phyloP scores from a whole-genome alignment of 768 basidiomycete genomes.

The Lactarius hengduanensis region DNA sequence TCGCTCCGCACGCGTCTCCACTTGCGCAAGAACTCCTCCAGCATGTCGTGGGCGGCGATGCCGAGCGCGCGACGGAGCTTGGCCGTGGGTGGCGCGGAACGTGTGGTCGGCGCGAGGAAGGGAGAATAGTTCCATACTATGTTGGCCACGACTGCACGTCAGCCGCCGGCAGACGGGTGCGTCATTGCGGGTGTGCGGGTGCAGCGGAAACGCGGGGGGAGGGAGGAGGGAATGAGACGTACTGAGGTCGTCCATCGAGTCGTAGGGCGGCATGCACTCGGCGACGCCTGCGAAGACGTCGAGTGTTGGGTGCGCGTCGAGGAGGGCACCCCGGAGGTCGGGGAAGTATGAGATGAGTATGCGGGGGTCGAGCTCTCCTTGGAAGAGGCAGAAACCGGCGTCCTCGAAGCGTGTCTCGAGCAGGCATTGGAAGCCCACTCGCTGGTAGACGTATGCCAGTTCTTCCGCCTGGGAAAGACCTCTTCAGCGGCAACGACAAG shows the following conservation, averaged over 20 bases:
- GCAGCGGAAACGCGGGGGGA: constrained; percentile 20
- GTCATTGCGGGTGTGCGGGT: constrained; percentile 31
- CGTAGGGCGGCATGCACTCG: constrained; percentile 65
- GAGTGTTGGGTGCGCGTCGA: constrained; percentile 51
- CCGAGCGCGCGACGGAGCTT: constrained; percentile 65
- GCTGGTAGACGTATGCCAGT: constrained; percentile 75
- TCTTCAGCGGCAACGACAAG: not conserved
- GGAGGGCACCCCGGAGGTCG: constrained; percentile 65
- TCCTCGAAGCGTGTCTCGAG: constrained; percentile 80
- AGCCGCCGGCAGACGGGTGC: constrained; percentile 56
- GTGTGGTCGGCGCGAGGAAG: constrained; percentile 70
- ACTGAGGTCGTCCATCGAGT: constrained; percentile 82
- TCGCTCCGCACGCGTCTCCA: constrained; percentile 49
- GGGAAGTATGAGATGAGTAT: constrained; percentile 79
- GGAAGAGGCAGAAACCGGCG: constrained; percentile 73
- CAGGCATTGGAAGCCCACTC: constrained; percentile 78
- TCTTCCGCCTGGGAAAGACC: constrained; percentile 52
- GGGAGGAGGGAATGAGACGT: constrained; percentile 43
- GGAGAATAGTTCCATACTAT: constrained; percentile 93
- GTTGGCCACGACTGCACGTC: constrained; percentile 78
- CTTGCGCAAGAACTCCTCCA: constrained; percentile 64
- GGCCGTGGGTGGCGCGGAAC: constrained; percentile 64
- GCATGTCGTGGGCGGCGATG: constrained; percentile 71
- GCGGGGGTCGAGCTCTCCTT: constrained; percentile 82
- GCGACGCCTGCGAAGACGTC: constrained; percentile 76